Conservation (phyloP, 2,329 filamentous ascomycete species). For the Fusarium cicatricum region DNA sequence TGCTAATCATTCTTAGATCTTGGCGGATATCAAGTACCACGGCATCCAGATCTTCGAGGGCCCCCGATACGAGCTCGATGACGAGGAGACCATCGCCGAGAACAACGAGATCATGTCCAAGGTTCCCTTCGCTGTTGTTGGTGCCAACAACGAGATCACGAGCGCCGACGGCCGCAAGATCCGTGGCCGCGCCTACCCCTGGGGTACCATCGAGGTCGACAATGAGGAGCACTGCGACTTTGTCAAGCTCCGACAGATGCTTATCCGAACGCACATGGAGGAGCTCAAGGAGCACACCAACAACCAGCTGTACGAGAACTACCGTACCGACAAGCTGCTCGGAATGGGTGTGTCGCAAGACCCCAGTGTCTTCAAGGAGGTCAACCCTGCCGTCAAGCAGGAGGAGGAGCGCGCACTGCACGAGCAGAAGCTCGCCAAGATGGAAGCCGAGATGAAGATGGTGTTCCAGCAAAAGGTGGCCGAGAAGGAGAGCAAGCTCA, state of each 20-base stretch:
- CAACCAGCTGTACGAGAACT: slow-evolving; percentile 99
- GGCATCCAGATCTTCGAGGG: slow-evolving; percentile 99
- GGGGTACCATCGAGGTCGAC: slow-evolving; percentile 98
- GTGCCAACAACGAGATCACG: slow-evolving; percentile 93
- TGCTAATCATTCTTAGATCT: slow-evolving; percentile 69
- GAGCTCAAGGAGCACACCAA: slow-evolving; percentile 99
- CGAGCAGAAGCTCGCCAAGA: slow-evolving; percentile 99
- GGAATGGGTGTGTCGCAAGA: slow-evolving; percentile 99
- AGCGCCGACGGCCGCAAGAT: slow-evolving; percentile 94
- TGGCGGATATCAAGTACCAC: slow-evolving; percentile 96
- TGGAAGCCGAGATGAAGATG: slow-evolving; percentile 99
- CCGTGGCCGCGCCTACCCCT: slow-evolving; percentile 94
- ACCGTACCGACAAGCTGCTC: slow-evolving; percentile 99
- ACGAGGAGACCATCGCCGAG: slow-evolving; percentile 99
- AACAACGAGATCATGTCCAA: slow-evolving; percentile 99
- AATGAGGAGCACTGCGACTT: slow-evolving; percentile 99
- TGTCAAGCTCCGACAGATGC: slow-evolving; percentile 99
- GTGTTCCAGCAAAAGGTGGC: slow-evolving; percentile 99
- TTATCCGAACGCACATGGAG: slow-evolving; percentile 99
- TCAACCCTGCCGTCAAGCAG: slow-evolving; percentile 99
- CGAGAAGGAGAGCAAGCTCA: slow-evolving; percentile 99
- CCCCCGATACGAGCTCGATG: slow-evolving; percentile 96
- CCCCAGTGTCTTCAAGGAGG: slow-evolving; percentile 99
- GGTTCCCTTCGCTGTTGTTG: slow-evolving; percentile 97
- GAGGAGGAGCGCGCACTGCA: slow-evolving; percentile 98